Evolutionary conservation across 768 basidiomycete species (phyloP), one percentile per base, ranked within the genome.

Genomic region (Psilocybe azurescens): DNA sequence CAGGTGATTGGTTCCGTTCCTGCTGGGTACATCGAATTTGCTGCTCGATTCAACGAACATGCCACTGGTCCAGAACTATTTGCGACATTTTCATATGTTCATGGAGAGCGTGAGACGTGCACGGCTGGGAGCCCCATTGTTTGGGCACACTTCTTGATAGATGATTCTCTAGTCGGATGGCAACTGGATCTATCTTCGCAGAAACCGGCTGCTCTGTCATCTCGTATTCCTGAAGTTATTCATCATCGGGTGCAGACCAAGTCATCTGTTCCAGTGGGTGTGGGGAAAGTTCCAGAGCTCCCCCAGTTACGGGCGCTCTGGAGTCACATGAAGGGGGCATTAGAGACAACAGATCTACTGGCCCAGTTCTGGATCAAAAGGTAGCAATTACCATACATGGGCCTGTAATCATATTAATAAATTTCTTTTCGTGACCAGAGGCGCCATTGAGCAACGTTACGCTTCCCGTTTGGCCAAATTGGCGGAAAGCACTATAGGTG

Each of bases 401-500:
- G 28, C 48, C 20, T 41, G 41, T 13, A 33, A 36, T 52, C n/a
- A n/a, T 28, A 53, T 54, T 24, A 48, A 56, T 32, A 60, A 48
- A 7, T 32, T 33, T 18, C 7, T 41, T 33, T 29, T n/a, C 38
- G 44, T 53, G 9, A 54, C 13, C 36, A 68, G 67, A 60, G 64
- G 64, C 13, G 67, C 64, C 39, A 68, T 68, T 33, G 67, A 68
- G 52, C 62, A 62, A 44, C 55, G 64, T 24, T 68, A 68, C 56
- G 67, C 67, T 11, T 65, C 67, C 49, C 65, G 67, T 14, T 46
- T 68, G 14, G 67, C 67, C 14, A 59, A 61, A 52, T 33, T 68
- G 36, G 59, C 67, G 1, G 67, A 68, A 47, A 61, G 51, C 13
- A 56, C 62, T 44, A 64, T 68, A 18, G 65, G 68, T 36, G 50